A percentile compares a stretch with the other conserved stretches of the same genome.
Conservation (phyloP, 805 yeast genomes). For the Gaillardinia entomophila region DNA sequence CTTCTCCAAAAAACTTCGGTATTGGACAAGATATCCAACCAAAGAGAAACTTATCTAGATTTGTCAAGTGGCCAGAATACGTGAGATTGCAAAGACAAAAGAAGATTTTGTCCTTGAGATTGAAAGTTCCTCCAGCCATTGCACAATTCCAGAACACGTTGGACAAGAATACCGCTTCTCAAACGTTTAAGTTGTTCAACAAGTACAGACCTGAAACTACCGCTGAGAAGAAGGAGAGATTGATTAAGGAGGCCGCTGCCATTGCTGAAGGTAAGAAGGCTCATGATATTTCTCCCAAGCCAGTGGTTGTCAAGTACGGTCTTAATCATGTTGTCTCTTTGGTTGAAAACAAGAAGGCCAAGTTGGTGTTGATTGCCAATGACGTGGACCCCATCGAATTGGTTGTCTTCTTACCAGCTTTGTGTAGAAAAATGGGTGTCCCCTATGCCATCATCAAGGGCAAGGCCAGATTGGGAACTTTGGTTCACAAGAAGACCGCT, state of each 20-base stretch:
- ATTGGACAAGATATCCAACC: conserved; percentile 94
- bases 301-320: conserved; percentile 96
- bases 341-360: conserved; percentile 97
- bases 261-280: conserved; percentile 97
- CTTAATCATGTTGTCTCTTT: conserved; percentile 97
- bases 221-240: conserved; percentile 98
- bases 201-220: conserved; percentile 98
- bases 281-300: conserved; percentile 95
- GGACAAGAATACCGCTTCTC: conserved; percentile 98
- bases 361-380: conserved; percentile 94
- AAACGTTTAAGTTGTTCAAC: conserved; percentile 94
- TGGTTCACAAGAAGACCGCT: conserved; percentile 96
- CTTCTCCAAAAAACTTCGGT: conserved; percentile 91
- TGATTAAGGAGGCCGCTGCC: conserved; percentile 98
- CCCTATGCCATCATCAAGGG: conserved; percentile 99
- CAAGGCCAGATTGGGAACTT: conserved; percentile 96
- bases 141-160: conserved; percentile 93
- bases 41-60: conserved; percentile 94
- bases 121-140: conserved; percentile 98
- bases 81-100: conserved; percentile 98
- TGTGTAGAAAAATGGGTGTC: conserved; percentile 98
- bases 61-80: conserved; percentile 99
- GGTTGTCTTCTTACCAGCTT: conserved; percentile 95
- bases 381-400: conserved; percentile 99
- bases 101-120: conserved; percentile 91